These are phyloP conservation scores for Aspergillus uvarum DNA, from an alignment of 2,329 filamentous ascomycete species.

Conservation along the genomic window DNA sequence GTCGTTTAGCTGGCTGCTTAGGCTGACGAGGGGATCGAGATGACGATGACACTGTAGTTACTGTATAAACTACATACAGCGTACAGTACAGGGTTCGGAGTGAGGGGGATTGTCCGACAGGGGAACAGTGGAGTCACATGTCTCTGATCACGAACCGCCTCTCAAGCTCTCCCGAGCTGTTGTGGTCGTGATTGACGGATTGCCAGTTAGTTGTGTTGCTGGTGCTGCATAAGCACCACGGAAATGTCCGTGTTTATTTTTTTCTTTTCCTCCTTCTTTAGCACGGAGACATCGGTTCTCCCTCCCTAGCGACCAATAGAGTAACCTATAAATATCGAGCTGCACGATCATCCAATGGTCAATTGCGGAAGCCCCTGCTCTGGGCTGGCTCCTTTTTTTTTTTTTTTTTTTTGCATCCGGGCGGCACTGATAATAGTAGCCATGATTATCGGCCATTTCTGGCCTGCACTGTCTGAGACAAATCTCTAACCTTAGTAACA, in stretches of 20 bases:
- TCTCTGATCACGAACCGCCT: conserved; percentile 1
- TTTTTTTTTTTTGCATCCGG: neutral
- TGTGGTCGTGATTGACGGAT: too few relatives aligned
- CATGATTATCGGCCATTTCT: conserved; percentile 13
- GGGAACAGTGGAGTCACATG: neutral
- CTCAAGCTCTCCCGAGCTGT: neutral
- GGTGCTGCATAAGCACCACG: neutral
- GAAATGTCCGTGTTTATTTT: neutral
- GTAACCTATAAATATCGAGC: conserved; percentile 7
- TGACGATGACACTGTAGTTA: neutral
- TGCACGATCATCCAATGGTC: conserved; percentile 2
- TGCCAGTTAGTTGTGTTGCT: neutral
- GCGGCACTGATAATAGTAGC: conserved; percentile 8
- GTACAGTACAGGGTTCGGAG: neutral
- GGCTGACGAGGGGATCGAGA: neutral
- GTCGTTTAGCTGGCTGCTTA: neutral
- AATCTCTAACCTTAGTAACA: conserved; percentile 21
- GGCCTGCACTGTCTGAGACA: conserved; percentile 24
- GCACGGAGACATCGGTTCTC: neutral
- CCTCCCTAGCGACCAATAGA: neutral
- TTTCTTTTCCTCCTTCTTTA: neutral
- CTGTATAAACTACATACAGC: neutral
- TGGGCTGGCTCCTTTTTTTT: neutral
- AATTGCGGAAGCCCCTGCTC: conserved; percentile 3
- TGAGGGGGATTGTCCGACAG: neutral